Evolutionary conservation across 495 filamentous ascomycete species (phyloP), one percentile per base, ranked within the genome.

Genomic region (Aspergillus cavernicola): DNA sequence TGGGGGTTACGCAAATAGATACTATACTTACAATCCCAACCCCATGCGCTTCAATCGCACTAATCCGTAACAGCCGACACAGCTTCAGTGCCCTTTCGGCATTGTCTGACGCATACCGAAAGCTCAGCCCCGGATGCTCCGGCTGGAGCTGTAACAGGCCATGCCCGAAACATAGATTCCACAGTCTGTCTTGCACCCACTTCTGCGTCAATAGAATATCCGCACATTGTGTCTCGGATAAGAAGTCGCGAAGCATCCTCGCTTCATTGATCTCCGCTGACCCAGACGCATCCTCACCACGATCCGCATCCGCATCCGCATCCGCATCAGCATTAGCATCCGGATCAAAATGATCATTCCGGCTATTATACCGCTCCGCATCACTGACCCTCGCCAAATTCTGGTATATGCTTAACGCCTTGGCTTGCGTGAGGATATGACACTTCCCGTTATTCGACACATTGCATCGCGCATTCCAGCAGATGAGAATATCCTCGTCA

Each of bases 141-240:
- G 74, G 72, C 32, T 50, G 70, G 4, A 74, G 72, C 16, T 72
- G 74, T 22, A 86, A 64, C 36, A 78, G 72, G 8, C 80, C 79
- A 43, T 85, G 81, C 10, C 74, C 68, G 22, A 72, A 70, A 22
- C 71, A 80, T 10, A 92, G 64, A 52, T 90, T 85, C 89, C 89
- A 93, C 2, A 87, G 78, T 61, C 86, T 85, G 22, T 86, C 87
- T 57, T 88, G 84, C n/a, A 92, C 78, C 89, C 89, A 95, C 62
- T 88, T 82, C 66, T 92, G 88, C 29, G 86, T 89, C 7, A 82
- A 74, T 8, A 82, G 75, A 8, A 90, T 70, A 60, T 95, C 88
- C 15, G 82, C 75, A 19, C 84, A 79, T 66, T 90, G 86, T 8
- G 74, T 92, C 83, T 31, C 85, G 76, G 36, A 89, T 58, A 29